Conservation (phyloP, 805 yeast species). For the Kregervanrija pseudodelftensis region DNA sequence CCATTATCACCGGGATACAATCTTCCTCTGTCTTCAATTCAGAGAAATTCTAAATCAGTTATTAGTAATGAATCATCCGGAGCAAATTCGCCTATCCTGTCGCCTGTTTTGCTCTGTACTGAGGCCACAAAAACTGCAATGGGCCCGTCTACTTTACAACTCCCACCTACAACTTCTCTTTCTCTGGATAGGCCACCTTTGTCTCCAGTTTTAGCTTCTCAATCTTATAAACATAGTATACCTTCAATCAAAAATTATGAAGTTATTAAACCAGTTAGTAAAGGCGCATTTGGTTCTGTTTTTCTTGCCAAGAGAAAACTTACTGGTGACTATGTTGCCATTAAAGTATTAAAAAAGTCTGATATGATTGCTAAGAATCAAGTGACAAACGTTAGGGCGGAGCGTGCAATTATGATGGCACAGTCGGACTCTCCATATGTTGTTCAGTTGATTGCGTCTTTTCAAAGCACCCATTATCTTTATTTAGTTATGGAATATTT, state of each 20-base stretch:
- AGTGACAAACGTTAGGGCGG: conserved; percentile 88
- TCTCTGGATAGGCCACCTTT: conserved; percentile 50
- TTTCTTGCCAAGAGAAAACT: conserved; percentile 73
- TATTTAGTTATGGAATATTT: conserved; percentile 95
- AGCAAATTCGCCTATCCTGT: conserved; percentile 42
- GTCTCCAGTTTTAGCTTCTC: conserved; percentile 72
- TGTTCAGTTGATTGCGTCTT: conserved; percentile 80
- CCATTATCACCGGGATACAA: conserved; percentile 47
- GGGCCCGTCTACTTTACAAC: not conserved
- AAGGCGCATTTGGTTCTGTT: conserved; percentile 97
- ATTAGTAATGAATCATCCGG: conserved; percentile 15
- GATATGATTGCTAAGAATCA: conserved; percentile 98
- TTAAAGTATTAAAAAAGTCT: conserved; percentile 81
- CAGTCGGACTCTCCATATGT: conserved; percentile 91
- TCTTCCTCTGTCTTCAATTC: conserved; percentile 57
- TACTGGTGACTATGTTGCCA: conserved; percentile 94
- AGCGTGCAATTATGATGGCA: conserved; percentile 96
- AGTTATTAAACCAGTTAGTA: conserved; percentile 84
- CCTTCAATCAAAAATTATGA: conserved; percentile 87
- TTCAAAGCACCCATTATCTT: conserved; percentile 80
- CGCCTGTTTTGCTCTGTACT: conserved; percentile 48
- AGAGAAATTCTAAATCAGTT: conserved; percentile 36
- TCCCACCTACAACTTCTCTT: not conserved
- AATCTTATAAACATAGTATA: conserved; percentile 44
- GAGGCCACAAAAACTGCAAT: conserved; percentile 23